Base-by-base conservation (phyloP, 2,329 filamentous ascomycete genomes). In the Aspergillus hortae region DNA sequence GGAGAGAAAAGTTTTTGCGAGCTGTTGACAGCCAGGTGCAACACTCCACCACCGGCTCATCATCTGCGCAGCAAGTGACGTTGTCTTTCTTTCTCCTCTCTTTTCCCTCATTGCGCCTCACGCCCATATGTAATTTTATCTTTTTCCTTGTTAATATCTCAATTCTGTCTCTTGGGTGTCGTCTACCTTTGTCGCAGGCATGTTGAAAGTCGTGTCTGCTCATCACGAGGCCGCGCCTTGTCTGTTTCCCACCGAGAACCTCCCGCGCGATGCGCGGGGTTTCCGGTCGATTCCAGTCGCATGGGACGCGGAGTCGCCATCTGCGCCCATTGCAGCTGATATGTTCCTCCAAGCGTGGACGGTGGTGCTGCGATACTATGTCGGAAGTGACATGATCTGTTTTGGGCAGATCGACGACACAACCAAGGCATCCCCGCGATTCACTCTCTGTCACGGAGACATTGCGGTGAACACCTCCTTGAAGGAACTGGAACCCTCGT, bases 161-260 rank as follows among this genome's bases (percentile, higher is more conserved):
- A 21, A 41, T 21, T 46, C 32, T 38, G 6, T 38, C 15, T 38
- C 35, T 46, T 35, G 27, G 12, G 19, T 11, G 19, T 11, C 21
- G 32, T 30, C 32, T 17, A 7, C 9, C 32, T 23, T 21, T 25
- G 10, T 46, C 32, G 49, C 45, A 46, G 35, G 14, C 46, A 55
- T 55, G 52, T 46, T 55, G 49, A 44, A 52, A 23, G 35, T 46
- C 36, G 49, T 55, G 32, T 36, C 53, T 44, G 53, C 38, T 35
- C 38, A 21, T n/a, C 48, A 44, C 40, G 43, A 53, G 15, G 44
- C 49, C 33, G 53, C 46, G 17, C 53, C 46, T 12, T 55, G 53
- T 44, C 36, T 40, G 15, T 55, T 55, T 36, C 53, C 53, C 30
- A 53, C 53, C 14, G 53, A 55, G 25, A 44, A 43, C 30, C 50